A percentile compares a stretch with the other conserved stretches of the same genome.
Conservation (phyloP, 2,329 filamentous ascomycete genomes). For the Macrophomina phaseolina region DNA sequence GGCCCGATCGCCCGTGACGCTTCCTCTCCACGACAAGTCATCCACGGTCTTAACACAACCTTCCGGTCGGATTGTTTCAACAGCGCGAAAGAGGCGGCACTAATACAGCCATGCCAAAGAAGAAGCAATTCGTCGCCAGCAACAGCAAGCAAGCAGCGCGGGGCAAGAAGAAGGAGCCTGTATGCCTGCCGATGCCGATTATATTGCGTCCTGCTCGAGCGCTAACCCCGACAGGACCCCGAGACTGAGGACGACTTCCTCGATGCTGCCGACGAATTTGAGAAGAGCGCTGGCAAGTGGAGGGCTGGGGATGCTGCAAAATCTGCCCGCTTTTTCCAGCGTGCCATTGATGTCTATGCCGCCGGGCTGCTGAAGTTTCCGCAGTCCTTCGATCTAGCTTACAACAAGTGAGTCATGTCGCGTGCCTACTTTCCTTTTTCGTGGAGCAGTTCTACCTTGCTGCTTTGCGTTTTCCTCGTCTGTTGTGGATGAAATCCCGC, state of each 20-base stretch:
- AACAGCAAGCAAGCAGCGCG: conserved; percentile 9
- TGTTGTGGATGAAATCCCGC: no score
- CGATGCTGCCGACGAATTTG: conserved; percentile 69
- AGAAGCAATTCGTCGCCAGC: conserved; percentile 23
- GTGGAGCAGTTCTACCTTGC: no score
- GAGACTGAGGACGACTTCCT: conserved; percentile 72
- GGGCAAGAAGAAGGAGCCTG: conserved; percentile 25
- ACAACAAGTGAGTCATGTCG: conserved; percentile 66
- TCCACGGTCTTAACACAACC: not conserved
- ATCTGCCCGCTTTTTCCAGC: conserved; percentile 64
- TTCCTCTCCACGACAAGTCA: not conserved
- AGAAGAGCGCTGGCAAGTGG: conserved; percentile 78
- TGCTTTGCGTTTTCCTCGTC: no score
- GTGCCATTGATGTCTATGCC: conserved; percentile 70
- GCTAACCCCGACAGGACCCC: conserved; percentile 50
- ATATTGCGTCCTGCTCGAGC: not conserved
- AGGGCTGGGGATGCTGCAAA: conserved; percentile 72
- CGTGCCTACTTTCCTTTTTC: not conserved
- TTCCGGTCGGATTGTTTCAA: not conserved
- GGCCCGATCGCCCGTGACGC: not conserved
- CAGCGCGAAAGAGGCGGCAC: not conserved
- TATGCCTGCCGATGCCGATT: not conserved
- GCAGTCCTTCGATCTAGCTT: conserved; percentile 71
- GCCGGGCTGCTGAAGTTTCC: conserved; percentile 67
- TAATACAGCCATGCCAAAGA: conserved; percentile 12